These are phyloP conservation scores for Scheffersomyces titani DNA, from an alignment of 1,139 yeast genomes.

Conservation along the genomic window DNA sequence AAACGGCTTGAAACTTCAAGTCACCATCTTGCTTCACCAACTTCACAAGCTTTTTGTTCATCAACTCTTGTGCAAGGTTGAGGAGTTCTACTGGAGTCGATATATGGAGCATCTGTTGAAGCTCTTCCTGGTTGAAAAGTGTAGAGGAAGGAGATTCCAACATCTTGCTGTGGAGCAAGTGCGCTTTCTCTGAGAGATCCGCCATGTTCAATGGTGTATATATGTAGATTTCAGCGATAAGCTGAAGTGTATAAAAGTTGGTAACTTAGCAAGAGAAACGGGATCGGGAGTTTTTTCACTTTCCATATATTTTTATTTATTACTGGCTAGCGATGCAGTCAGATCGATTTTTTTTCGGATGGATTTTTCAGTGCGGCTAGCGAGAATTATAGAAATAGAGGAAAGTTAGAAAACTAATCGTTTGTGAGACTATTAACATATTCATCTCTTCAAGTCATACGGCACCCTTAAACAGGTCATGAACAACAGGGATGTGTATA, in stretches of 20 bases:
- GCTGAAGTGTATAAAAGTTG: not conserved
- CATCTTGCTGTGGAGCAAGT: conserved; percentile 62
- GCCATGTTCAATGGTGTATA: conserved; percentile 3
- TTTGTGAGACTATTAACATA: not conserved
- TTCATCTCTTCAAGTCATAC: not conserved
- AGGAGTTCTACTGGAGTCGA: conserved; percentile 49
- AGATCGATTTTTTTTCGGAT: not conserved
- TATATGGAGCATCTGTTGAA: conserved; percentile 44
- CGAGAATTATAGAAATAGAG: not conserved
- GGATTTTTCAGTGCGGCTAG: not conserved
- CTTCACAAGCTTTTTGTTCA: conserved; percentile 67
- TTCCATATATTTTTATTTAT: not conserved
- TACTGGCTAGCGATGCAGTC: not conserved
- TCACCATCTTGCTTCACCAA: conserved; percentile 64
- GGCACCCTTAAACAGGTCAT: not conserved
- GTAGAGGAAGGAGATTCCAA: conserved; percentile 45
- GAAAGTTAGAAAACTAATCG: not conserved
- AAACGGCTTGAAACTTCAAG: conserved; percentile 72
- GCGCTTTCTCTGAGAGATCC: conserved; percentile 50
- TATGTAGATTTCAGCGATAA: not conserved
- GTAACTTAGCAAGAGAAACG: not conserved
- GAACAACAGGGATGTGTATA: not conserved
- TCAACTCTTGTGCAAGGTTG: conserved; percentile 63
- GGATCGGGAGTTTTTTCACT: not conserved
- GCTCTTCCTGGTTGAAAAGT: conserved; percentile 60